Conservation (phyloP, 2,329 filamentous ascomycete species). For the Exophiala xenobiotica region DNA sequence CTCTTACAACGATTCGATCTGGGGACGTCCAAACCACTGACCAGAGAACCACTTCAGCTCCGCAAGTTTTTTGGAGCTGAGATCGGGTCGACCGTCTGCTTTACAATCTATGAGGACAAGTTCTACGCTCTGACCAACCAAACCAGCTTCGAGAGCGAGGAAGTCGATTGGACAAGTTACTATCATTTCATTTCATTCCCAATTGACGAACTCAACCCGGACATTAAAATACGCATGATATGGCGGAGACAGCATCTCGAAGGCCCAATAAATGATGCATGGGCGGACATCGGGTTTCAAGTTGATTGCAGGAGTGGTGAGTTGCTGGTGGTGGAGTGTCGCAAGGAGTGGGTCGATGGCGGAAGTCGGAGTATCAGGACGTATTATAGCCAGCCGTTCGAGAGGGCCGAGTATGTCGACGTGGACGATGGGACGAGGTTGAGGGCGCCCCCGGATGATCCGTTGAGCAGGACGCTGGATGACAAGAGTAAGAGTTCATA, state of each 20-base stretch:
- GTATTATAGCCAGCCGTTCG: constrained; percentile 58
- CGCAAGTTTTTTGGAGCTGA: constrained; percentile 62
- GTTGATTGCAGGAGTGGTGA: constrained; percentile 59
- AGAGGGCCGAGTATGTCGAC: constrained; percentile 33
- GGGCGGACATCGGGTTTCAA: constrained; percentile 65
- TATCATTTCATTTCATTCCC: constrained; percentile 68
- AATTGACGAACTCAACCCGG: constrained; percentile 46
- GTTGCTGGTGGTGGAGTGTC: constrained; percentile 64
- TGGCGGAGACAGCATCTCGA: constrained; percentile 26
- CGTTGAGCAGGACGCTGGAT: constrained; percentile 23
- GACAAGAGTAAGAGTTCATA: constrained; percentile 30
- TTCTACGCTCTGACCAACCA: constrained; percentile 72
- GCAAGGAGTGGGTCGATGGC: constrained; percentile 64
- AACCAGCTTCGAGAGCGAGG: constrained; percentile 60
- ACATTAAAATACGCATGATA: constrained; percentile 20
- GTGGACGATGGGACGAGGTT: constrained; percentile 5
- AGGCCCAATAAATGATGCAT: constrained; percentile 64
- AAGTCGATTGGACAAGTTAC: constrained; percentile 66
- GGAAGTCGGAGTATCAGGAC: constrained; percentile 61
- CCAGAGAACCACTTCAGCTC: constrained; percentile 51
- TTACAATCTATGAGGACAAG: constrained; percentile 64
- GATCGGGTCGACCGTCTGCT: constrained; percentile 67
- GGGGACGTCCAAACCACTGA: constrained; percentile 40
- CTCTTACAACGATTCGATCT: constrained; percentile 57
- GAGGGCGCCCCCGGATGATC: constrained; percentile 19